A percentile compares a stretch with the other conserved stretches of the same genome.
These are phyloP conservation scores for Penicillium malachiteum DNA, from an alignment of 495 filamentous ascomycete species.

Conservation along the genomic window DNA sequence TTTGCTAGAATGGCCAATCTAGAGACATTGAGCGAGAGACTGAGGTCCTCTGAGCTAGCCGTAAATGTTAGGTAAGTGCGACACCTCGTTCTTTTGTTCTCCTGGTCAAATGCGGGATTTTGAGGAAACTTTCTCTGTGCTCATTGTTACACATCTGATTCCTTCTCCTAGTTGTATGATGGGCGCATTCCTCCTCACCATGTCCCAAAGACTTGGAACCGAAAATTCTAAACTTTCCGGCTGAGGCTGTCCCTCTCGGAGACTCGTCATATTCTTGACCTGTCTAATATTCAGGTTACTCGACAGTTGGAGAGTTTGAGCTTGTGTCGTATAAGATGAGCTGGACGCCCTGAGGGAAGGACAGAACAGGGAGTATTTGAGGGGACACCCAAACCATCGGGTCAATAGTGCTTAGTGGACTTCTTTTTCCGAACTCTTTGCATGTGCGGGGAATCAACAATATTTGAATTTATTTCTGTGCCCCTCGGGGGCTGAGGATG, in stretches of 20 bases:
- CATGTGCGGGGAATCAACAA: background rate
- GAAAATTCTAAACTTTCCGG: constrained; percentile 2
- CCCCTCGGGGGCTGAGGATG: no score
- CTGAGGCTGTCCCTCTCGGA: background rate
- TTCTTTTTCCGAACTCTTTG: background rate
- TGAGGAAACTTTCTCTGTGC: background rate
- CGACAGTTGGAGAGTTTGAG: background rate
- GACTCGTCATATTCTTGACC: background rate
- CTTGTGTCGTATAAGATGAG: background rate
- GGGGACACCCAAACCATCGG: background rate
- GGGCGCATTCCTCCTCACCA: background rate
- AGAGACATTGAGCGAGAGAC: constrained; percentile 24
- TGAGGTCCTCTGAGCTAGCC: constrained; percentile 28
- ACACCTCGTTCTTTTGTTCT: no score
- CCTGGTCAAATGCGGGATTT: no score
- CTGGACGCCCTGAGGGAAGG: background rate
- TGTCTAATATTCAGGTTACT: background rate
- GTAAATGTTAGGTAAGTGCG: constrained; percentile 19
- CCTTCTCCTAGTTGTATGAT: constrained; percentile 5
- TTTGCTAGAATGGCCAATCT: constrained; percentile 28
- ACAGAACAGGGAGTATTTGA: background rate
- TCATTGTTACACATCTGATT: background rate
- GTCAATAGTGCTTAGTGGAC: background rate
- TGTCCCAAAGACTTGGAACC: background rate
- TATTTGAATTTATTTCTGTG: background rate